Evolutionary conservation across 495 filamentous ascomycete genomes (phyloP).

Genomic region (Daldinia concentrica): DNA sequence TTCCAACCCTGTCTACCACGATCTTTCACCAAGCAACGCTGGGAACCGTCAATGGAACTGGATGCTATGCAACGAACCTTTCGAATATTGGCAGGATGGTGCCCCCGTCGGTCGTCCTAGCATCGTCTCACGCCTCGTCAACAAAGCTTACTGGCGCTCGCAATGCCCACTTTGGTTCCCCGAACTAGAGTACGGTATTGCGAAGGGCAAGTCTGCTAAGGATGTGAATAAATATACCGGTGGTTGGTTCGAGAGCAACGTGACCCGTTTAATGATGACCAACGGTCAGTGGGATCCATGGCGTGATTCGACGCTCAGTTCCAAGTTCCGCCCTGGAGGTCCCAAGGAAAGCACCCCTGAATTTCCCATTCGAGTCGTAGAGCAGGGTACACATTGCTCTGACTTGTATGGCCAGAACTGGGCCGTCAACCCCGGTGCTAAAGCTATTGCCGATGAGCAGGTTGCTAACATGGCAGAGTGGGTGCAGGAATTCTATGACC

Average conservation of each 20-base stretch:
- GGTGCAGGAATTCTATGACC: constrained; percentile 54
- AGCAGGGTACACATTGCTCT: constrained; percentile 54
- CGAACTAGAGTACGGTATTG: constrained; percentile 58
- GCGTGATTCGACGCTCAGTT: constrained; percentile 53
- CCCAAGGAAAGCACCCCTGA: constrained; percentile 48
- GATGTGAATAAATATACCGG: constrained; percentile 68
- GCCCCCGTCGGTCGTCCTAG: constrained; percentile 54
- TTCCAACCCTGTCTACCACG: constrained; percentile 65
- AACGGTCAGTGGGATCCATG: constrained; percentile 64
- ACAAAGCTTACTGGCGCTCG: constrained; percentile 64
- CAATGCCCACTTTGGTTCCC: constrained; percentile 72
- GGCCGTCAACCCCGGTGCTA: constrained; percentile 51
- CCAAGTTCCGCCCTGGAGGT: constrained; percentile 53
- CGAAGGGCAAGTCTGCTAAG: constrained; percentile 59
- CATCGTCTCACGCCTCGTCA: constrained; percentile 68
- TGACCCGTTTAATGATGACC: constrained; percentile 66
- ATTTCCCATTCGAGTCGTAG: constrained; percentile 47
- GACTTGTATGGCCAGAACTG: constrained; percentile 60
- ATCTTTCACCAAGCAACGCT: constrained; percentile 60
- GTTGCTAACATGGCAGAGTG: constrained; percentile 50
- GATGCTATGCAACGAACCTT: constrained; percentile 73
- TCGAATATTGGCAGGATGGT: constrained; percentile 67
- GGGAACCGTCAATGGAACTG: constrained; percentile 70
- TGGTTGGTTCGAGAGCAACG: constrained; percentile 66
- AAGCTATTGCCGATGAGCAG: constrained; percentile 46